Evolutionary conservation across 306 rosid species (phyloP), one percentile per base, ranked within the genome.

Genomic region (Vicia villosa): DNA sequence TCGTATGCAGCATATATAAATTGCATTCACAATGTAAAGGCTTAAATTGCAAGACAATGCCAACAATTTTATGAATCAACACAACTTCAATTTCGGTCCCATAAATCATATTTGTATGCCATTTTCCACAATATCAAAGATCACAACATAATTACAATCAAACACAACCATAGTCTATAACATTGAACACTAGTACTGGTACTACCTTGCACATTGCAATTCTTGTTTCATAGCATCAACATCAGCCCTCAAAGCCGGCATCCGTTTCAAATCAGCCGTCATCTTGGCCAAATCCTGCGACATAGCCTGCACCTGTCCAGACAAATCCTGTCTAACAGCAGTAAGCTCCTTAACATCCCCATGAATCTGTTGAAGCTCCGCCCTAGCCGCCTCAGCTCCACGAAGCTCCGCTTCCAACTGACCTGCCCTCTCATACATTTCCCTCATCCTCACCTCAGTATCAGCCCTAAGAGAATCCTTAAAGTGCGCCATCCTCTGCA

Each of bases 141-240:
- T 52, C n/a, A 36, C n/a, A 30, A 34, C n/a, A n/a, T n/a, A n/a
- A n/a, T n/a, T n/a, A n/a, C n/a, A n/a, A n/a, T n/a, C n/a, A n/a
- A n/a, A n/a, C 15, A 3, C 6, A 59, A 32, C 38, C 5, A 6
- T 10, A n/a, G 5, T 32, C 32, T n/a, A 58, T n/a, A 58, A 30
- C 43, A 15, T 14, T 0, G 1, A 9, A 58, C 3, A 12, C 11
- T 15, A 57, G 11, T 14, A 47, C 45, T 68, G 17, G n/a, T 15
- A 68, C 20, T 78, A 95, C 99, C 97, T 95, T 15, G 99, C 97
- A 68, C 89, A 88, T 66, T 91, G 99, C 74, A 95, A 46, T 66
- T 91, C 96, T 47, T 95, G 92, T 79, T 89, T 95, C 96, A 89
- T 91, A 58, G 96, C 87, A 77, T 94, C 96, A 32, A 91, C 86